Base-by-base conservation (phyloP, 495 filamentous ascomycete genomes). In the Endocarpon pusillum region DNA sequence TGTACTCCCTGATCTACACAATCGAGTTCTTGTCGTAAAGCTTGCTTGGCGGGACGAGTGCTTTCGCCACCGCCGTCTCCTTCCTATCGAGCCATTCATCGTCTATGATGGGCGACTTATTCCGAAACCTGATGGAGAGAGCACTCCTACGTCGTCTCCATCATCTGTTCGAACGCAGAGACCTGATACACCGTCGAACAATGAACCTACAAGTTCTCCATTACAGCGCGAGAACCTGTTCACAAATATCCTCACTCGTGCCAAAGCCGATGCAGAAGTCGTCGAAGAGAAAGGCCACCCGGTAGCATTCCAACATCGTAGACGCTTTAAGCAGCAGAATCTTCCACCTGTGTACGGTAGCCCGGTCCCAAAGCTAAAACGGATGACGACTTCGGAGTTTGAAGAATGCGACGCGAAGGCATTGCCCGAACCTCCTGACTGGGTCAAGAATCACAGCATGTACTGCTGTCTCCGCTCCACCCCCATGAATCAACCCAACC, bases 391-490 rank as follows among this genome's bases (percentile, higher is more conserved):
- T 0, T 75, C 75, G 4, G 82, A 91, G 28, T 61, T 83, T 32
- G 75, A 84, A 1, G 61, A 67, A 35, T 48, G 50, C 11, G 32
- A 41, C 24, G 45, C 41, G 19, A 54, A 37, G 23, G 55, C 41
- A 10, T 56, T 69, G 38, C 79, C 59, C 27, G 69, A 53, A n/a
- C 58, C 66, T 32, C 85, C 85, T 10, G 64, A 73, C 3, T 92
- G 74, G 62, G 66, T 91, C 3, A 58, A 54, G 18, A 43, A 67
- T 41, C 61, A 75, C 11, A 65, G 75, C 8, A 60, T 68, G 3
- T 93, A 84, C 47, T 74, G 85, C 9, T 96, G 89, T 42, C 64
- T 91, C 50, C 78, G 91, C 19, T 71, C 72, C 1, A 76, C 82
- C 2, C 81, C 79, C 0, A 43, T 67, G 1, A 56, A 73, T 30